Base-by-base conservation (phyloP, 2,329 filamentous ascomycete genomes). In the Claviceps pazoutovae region DNA sequence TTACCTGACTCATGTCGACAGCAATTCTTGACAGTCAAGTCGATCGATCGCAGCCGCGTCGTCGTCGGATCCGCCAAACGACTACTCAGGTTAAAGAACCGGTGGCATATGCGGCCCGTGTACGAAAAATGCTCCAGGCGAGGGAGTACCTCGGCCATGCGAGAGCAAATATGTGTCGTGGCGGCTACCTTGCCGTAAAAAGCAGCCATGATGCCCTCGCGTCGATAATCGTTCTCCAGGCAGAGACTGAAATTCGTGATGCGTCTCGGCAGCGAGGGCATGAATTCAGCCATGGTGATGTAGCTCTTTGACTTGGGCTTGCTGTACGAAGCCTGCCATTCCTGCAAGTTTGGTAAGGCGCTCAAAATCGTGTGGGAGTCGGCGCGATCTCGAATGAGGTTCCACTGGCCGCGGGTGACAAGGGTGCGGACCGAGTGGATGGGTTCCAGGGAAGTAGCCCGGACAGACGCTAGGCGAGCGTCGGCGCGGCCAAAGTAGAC, bases 321-420 rank as follows among this genome's bases (percentile, higher is more conserved):
- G 61, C 80, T 83, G 68, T 80, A 82, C 5, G 74, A 77, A n/a
- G 73, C 75, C 54, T 79, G 76, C 78, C 78, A 81, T 58, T 79
- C 76, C 49, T 69, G 66, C n/a, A 88, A 67, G 55, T 78, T 81
- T 1, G 85, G 85, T 44, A 88, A 63, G 5, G 83, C 83, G 13
- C 68, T 64, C 19, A 79, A 71, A 48, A 89, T 74, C 49, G 72
- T 73, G 52, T 73, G 67, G 66, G 85, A 88, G 63, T 88, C 83
- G 17, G 71, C 68, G 44, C 77, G 69, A 16, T 75, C 71, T 46
- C 84, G 74, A 64, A 87, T 83, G 30, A 88, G 72, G 60, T 88
- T 88, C 84, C 84, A 89, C 57, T 87, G 83, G 6, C 84, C 84
- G 59, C 84, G 82, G 65, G 84, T 83, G 44, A 88, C 78, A 19